These are phyloP conservation scores for Elaeis guineensis DNA, from an alignment of 176 grass and related monocot species.

Conservation along the genomic window DNA sequence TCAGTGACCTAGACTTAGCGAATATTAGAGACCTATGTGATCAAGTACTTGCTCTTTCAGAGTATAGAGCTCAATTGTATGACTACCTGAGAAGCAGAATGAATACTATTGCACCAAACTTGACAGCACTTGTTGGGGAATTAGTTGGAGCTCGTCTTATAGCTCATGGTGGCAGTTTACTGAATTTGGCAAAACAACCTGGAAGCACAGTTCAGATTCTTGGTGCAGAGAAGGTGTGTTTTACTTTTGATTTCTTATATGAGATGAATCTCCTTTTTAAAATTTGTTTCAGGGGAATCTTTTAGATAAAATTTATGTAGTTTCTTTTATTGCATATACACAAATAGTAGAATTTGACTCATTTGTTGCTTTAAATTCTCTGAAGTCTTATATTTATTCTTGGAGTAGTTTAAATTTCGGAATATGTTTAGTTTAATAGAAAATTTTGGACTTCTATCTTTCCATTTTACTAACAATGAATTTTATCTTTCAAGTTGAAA, in stretches of 20 bases:
- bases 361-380: too few species aligned
- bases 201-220: slow-evolving; percentile 96
- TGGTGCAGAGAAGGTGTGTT: slow-evolving; percentile 84
- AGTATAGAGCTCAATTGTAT: slow-evolving; percentile 77
- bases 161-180: slow-evolving; percentile 80
- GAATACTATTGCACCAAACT: slow-evolving; percentile 95
- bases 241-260: background rate
- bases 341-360: too few species aligned
- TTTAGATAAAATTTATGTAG: too few species aligned
- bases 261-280: too few species aligned
- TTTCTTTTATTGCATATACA: too few species aligned
- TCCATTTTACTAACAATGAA: too few species aligned
- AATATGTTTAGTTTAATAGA: too few species aligned
- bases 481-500: too few species aligned
- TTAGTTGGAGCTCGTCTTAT: slow-evolving; percentile 90
- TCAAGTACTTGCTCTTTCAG: slow-evolving; percentile 86
- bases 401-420: too few species aligned
- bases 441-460: too few species aligned
- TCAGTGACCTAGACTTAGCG: slow-evolving; percentile 66
- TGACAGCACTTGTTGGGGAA: slow-evolving; percentile 83
- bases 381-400: too few species aligned
- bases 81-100: slow-evolving; percentile 81
- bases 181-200: slow-evolving; percentile 86
- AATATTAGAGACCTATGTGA: slow-evolving; percentile 84
- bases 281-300: too few species aligned